Evolutionary conservation across 176 grass and related monocot genomes (phyloP).

Genomic region (Sorghum bicolor): DNA sequence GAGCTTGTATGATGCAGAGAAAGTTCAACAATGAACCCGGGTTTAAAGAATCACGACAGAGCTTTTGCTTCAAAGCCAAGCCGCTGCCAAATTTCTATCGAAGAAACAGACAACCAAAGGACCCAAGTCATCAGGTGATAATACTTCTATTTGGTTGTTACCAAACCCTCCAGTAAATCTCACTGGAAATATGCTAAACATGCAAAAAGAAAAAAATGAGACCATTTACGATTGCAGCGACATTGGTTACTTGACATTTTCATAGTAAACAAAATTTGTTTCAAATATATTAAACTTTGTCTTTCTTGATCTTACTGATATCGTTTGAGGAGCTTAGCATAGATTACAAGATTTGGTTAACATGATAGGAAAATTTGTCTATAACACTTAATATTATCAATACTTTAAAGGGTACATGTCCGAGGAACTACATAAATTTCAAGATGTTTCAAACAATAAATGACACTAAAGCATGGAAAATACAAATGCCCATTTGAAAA

Average conservation of each 20-base stretch:
- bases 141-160: neutral
- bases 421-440: neutral
- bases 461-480: neutral
- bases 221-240: neutral
- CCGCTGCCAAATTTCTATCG: slow-evolving; percentile 54
- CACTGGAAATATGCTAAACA: too few species aligned
- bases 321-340: neutral
- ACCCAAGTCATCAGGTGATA: slow-evolving; percentile 56
- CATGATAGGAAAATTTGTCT: neutral
- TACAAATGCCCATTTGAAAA: neutral
- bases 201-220: too few species aligned
- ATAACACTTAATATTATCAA: neutral
- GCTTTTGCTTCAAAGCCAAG: slow-evolving; percentile 54
- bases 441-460: neutral
- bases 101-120: slow-evolving; percentile 49
- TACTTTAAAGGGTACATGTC: neutral
- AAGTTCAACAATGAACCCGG: slow-evolving; percentile 35
- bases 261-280: neutral
- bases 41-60: slow-evolving; percentile 36
- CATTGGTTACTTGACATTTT: neutral
- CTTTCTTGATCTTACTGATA: neutral
- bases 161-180: neutral
- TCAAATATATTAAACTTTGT: neutral
- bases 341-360: neutral
- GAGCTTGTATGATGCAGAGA: slow-evolving; percentile 33